Evolutionary conservation across 148 eudicot genomes (phyloP), one percentile per base, ranked within the genome.

Genomic region (Camellia sinensis): DNA sequence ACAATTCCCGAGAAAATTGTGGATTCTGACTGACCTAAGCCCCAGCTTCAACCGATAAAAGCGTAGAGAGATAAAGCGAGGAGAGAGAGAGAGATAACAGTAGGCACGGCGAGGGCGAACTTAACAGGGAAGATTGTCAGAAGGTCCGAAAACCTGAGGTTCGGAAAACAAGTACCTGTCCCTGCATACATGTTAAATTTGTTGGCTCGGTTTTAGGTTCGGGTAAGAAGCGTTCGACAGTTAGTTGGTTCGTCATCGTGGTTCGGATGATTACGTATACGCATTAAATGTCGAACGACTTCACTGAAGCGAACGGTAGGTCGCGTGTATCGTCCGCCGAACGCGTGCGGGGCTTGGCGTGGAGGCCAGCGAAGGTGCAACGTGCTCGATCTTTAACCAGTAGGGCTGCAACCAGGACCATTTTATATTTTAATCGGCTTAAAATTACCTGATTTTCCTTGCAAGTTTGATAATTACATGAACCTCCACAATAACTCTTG

Each of bases 151-250:
- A 50, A 21, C 65, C 17, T 46, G 10, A 61, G 79, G 56, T 3
- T 45, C 69, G 79, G 79, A 62, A 3, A 1, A 5, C 53, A 29
- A 29, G 37, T 29, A 29, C 37, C 37, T 29, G 53, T 21, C n/a
- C 37, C 15, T 37, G 46, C 64, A 2, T n/a, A 41, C 45, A 41
- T 40, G 11, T 67, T 41, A 15, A 13, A 6, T 1, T 6, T 3
- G 13, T 15, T 43, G 78, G 54, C 44, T 61, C 78, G 78, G 78
- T 13, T 7, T 77, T 53, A 64, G 79, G 61, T 48, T 64, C 19
- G 79, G 60, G 2, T n/a, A 3, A 22, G 1, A 77, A 22, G 15
- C n/a, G 79, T 9, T 77, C 79, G 71, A 64, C 52, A 46, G 22
- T 77, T 76, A 76, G 46, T 43, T 14, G 79, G 22, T 37, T 46